Percentiles rank a stretch among this genome's conserved stretches.
phyloP scores from a whole-genome alignment of 306 rosid genomes.

The Prunus padus region DNA sequence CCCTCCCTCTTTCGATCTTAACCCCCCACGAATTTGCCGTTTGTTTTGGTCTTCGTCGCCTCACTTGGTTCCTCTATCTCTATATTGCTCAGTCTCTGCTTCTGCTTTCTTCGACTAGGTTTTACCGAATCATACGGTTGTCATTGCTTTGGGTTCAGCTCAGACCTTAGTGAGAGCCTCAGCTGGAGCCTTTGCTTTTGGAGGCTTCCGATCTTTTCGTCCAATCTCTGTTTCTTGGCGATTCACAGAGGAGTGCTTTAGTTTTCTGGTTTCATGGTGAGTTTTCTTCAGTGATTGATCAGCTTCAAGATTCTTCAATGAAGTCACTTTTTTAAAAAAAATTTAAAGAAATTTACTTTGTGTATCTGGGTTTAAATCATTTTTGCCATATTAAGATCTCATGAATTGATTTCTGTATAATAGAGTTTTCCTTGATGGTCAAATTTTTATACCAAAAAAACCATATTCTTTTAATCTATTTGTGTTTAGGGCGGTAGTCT shows the following conservation, averaged over 20 bases:
- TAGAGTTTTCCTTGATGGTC: no score
- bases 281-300: neutral
- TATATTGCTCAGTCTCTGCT: neutral
- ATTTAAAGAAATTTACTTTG: neutral
- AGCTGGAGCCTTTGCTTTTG: neutral
- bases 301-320: conserved; percentile 3
- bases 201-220: neutral
- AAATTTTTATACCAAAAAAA: no score
- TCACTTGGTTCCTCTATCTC: neutral
- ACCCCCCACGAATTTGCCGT: no score
- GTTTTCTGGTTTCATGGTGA: neutral
- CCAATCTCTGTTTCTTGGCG: neutral
- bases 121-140: conserved; percentile 5
- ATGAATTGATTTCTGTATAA: no score
- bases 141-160: neutral
- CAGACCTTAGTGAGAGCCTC: neutral
- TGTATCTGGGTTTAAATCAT: neutral
- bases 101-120: neutral
- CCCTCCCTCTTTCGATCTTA: no score
- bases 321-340: neutral
- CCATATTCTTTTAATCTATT: no score
- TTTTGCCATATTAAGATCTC: no score
- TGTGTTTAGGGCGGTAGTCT: no score
- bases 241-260: neutral
- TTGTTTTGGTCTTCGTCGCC: no score